phyloP scores from a whole-genome alignment of 2,329 filamentous ascomycete species.

The Trichophyton schoenleinii region DNA sequence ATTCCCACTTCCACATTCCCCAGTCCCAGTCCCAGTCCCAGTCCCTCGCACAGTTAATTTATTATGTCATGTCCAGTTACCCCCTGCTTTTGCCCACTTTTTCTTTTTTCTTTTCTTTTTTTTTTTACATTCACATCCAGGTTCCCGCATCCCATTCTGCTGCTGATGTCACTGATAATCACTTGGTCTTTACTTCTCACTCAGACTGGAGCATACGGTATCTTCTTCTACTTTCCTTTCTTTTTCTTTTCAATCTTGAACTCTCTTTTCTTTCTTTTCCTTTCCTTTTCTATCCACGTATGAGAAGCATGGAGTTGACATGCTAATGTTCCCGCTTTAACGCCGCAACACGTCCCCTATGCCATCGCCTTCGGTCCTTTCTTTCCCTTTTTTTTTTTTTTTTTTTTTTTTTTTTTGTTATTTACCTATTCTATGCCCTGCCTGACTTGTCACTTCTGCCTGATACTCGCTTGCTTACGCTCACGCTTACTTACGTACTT shows the following conservation, averaged over 20 bases:
- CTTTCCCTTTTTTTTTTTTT: conserved; percentile 9
- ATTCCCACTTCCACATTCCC: neutral
- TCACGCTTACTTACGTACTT: conserved; percentile 12
- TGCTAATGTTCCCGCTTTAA: neutral
- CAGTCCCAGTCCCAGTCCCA: too few species aligned
- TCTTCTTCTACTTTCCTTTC: neutral
- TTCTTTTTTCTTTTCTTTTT: neutral
- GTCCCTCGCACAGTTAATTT: neutral
- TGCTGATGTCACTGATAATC: neutral
- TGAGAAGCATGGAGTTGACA: neutral
- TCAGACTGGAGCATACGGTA: conserved; percentile 4
- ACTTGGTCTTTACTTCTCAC: neutral
- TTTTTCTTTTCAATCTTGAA: neutral
- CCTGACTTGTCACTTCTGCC: neutral
- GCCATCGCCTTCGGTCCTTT: neutral
- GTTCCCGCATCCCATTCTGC: neutral
- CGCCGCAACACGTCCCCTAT: neutral
- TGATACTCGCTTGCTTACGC: neutral
- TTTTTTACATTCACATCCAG: too few species aligned
- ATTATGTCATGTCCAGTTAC: neutral
- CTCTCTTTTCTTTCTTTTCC: neutral
- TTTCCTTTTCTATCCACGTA: conserved; percentile 14
- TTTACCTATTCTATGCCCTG: too few species aligned
- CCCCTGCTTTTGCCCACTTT: neutral
- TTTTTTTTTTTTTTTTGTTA: conserved; percentile 14